A percentile compares a stretch with the other conserved stretches of the same genome.
Evolutionary conservation across 1,284 basidiomycete genomes (phyloP).

Genomic region (Sanghuangporus weigelae): DNA sequence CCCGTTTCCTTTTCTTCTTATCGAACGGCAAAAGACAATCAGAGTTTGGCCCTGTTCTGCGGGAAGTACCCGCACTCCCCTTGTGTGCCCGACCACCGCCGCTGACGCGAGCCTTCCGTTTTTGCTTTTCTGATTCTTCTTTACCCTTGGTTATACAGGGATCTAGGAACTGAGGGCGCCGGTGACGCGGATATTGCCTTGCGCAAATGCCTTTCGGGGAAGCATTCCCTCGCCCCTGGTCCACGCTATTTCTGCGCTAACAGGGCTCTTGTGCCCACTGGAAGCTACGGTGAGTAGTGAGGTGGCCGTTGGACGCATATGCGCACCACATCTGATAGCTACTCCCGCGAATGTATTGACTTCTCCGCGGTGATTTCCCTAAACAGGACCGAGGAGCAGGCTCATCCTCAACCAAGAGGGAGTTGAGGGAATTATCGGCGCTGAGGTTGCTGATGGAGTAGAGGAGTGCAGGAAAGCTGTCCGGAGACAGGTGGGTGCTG

Average conservation of each 20-base stretch:
- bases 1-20: background rate
- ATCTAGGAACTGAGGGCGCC: conserved; percentile 63
- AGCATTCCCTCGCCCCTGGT: conserved; percentile 48
- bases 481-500: conserved; percentile 59
- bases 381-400: conserved; percentile 48
- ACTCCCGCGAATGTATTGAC: background rate
- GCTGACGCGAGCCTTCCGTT: background rate
- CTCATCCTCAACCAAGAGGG: conserved; percentile 44
- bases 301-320: background rate
- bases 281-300: conserved; percentile 48
- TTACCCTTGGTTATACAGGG: conserved; percentile 30
- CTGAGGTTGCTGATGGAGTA: conserved; percentile 54
- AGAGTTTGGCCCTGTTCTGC: conserved; percentile 2
- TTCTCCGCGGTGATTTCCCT: background rate
- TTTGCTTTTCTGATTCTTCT: background rate
- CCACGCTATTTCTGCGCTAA: conserved; percentile 62
- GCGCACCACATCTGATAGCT: background rate
- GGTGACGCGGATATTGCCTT: conserved; percentile 58
- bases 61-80: background rate
- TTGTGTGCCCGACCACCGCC: background rate
- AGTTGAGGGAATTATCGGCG: conserved; percentile 51
- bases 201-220: conserved; percentile 50
- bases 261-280: conserved; percentile 56
- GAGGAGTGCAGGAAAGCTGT: conserved; percentile 53
- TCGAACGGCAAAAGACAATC: background rate